Base-by-base conservation (phyloP, 2,329 filamentous ascomycete genomes). In the Neonectria sp. region DNA sequence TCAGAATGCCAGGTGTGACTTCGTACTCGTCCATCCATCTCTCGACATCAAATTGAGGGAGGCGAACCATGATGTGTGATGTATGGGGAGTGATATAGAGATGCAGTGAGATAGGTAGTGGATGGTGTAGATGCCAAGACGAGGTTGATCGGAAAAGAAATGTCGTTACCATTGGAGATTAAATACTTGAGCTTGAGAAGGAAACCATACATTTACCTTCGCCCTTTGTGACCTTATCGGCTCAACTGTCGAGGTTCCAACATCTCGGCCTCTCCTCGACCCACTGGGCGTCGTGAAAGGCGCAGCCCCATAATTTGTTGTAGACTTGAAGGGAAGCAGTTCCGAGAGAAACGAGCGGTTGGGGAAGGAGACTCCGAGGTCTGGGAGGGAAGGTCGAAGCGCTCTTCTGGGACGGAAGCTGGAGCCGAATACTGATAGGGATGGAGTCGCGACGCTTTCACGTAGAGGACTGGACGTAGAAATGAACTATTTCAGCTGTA, bases 1-100 rank as follows among this genome's bases (percentile, higher is more conserved):
- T 95, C 78, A 91, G 77, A 2, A 87, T 85, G 7, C 83, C 84
- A 0, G 87, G 86, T 3, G 85, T 89, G 9, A 73, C 83, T 76
- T 91, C 88, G 70, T 89, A 89, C 61, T 83, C 81, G 79, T 90
- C 86, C 88, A 91, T 91, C 89, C 89, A 92, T 79, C 89, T 80
- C 82, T 97, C 94, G 8, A 96, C 92, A 15, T 88, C 86, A 75
- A 94, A 94, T 24, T 53, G 29, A 24, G 49, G 49, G 3, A 53
- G 49, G 4, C 49, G 49, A 53, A 53, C 49, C 49, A 53, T 53
- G 29, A 21, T 53, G 29, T 15, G 6, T 2, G 17, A 31, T 12
- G 3, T 11, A 17, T 12, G 6, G 17, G 17, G 2, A 21, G 27
- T 6, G 13, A 12, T 13, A 6, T 48, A 6, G 13, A 48, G 21